Evolutionary conservation across 2,329 filamentous ascomycete genomes (phyloP), one percentile per base, ranked within the genome.

Genomic region (Sclerotinia borealis): DNA sequence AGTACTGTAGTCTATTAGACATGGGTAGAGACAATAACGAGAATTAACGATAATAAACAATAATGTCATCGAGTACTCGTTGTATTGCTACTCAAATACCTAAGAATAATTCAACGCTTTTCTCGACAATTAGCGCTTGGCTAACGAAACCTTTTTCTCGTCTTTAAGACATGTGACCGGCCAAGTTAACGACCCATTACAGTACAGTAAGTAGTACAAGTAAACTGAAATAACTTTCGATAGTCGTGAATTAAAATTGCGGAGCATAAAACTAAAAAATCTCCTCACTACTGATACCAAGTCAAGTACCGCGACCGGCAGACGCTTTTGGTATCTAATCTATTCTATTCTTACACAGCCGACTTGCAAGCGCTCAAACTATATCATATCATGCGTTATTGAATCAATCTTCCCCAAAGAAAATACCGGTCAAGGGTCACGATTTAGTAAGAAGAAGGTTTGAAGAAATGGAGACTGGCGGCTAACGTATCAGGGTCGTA

Each of bases 401-500:
- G 25, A 31, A 39, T 49, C 41, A 43, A 31, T 31, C 56, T 50
- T 56, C 31, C 36, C 31, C 31, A 51, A n/a, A 19, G 47, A 31
- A 45, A 54, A 61, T 17, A 52, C 34, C 22, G 13, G 27, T 25
- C 59, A 52, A 43, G 27, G 13, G 27, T 25, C 59, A 34, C 39
- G 48, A 25, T 55, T 29, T 29, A 45, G 22, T 17, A 49, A 49
- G 6, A 45, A 55, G 41, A 36, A n/a, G n/a, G 27, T 25, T 56
- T 48, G 37, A 58, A 39, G 50, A 41, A 39, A 56, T 58, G 49
- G 49, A 45, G 43, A 43, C 64, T 52, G 70, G 67, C 67, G 70
- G 67, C 61, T 71, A 65, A 65, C 71, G 70, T 70, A 70, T 70
- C 63, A 69, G 63, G 63, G 61, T 72, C 72, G 71, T 71, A 70